These are phyloP conservation scores for Fistulifera pelliculosa DNA, from an alignment of 108 stramenopile species.

Conservation along the genomic window DNA sequence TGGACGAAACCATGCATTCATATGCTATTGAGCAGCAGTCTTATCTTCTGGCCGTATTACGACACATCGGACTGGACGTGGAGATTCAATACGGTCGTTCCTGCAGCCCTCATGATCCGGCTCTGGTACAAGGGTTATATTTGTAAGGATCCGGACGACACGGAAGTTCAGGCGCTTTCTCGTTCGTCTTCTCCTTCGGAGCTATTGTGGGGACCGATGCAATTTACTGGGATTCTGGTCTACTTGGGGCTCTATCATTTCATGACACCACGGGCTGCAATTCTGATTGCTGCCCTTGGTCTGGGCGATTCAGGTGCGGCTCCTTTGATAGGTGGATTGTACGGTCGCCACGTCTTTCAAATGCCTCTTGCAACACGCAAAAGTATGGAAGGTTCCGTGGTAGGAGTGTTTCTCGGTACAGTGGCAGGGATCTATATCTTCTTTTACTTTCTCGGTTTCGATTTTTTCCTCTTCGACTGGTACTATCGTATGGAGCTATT, in stretches of 20 bases:
- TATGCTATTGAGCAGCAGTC: constrained; percentile 27
- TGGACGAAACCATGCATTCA: constrained; percentile 43
- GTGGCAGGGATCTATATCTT: constrained; percentile 45
- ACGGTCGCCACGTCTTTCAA: constrained; percentile 51
- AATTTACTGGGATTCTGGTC: constrained; percentile 41
- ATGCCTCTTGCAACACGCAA: constrained; percentile 51
- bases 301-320: constrained; percentile 53
- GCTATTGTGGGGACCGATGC: constrained; percentile 63
- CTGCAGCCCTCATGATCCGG: constrained; percentile 35
- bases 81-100: constrained; percentile 56
- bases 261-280: constrained; percentile 33
- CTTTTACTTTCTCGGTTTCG: constrained; percentile 38
- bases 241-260: constrained; percentile 50
- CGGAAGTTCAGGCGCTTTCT: constrained; percentile 54
- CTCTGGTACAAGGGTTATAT: constrained; percentile 49
- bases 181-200: constrained; percentile 55
- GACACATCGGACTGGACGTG: constrained; percentile 46
- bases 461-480: constrained; percentile 25
- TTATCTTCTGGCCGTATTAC: constrained; percentile 65
- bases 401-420: constrained; percentile 59
- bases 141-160: constrained; percentile 21
- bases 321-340: constrained; percentile 42
- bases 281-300: constrained; percentile 42
- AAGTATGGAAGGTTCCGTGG: constrained; percentile 64
- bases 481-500: constrained; percentile 40